phyloP scores from a whole-genome alignment of 176 grass and related monocot species.

The Carex myosuroides region DNA sequence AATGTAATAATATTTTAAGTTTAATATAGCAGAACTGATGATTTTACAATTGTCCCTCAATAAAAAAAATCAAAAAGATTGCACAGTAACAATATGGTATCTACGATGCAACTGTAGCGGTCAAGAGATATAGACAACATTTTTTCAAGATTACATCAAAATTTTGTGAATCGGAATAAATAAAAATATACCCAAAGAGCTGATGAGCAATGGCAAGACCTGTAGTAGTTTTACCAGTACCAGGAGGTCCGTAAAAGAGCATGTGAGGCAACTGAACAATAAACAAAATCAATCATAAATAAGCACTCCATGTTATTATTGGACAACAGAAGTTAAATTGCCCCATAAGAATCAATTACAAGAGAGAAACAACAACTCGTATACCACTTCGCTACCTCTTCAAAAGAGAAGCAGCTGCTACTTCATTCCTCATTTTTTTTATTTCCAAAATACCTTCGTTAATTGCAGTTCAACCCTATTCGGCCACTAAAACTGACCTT shows the following conservation, averaged over 20 bases:
- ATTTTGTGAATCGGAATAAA: background rate
- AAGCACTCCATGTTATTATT: background rate
- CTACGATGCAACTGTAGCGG: background rate
- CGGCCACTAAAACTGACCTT: background rate
- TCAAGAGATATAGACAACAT: background rate
- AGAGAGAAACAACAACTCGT: background rate
- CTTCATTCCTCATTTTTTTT: background rate
- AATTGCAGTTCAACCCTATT: background rate
- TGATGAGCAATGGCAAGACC: slow-evolving; percentile 83
- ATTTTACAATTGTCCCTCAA: background rate
- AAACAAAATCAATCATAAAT: slow-evolving; percentile 5
- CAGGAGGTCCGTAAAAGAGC: slow-evolving; percentile 94
- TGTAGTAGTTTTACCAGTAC: slow-evolving; percentile 93
- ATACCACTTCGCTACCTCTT: background rate
- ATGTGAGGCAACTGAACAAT: slow-evolving; percentile 73
- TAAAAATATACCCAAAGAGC: slow-evolving; percentile 64
- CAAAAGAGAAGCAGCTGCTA: background rate
- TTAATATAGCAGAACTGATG: background rate
- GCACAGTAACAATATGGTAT: background rate
- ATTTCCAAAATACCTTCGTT: background rate
- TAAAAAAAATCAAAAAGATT: background rate
- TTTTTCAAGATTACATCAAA: background rate
- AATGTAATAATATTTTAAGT: background rate
- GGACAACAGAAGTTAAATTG: background rate
- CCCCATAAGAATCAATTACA: background rate